Percentiles rank a stretch among this genome's conserved stretches.
phyloP scores from a whole-genome alignment of 1,139 yeast species.

The Taiozyma onychis region DNA sequence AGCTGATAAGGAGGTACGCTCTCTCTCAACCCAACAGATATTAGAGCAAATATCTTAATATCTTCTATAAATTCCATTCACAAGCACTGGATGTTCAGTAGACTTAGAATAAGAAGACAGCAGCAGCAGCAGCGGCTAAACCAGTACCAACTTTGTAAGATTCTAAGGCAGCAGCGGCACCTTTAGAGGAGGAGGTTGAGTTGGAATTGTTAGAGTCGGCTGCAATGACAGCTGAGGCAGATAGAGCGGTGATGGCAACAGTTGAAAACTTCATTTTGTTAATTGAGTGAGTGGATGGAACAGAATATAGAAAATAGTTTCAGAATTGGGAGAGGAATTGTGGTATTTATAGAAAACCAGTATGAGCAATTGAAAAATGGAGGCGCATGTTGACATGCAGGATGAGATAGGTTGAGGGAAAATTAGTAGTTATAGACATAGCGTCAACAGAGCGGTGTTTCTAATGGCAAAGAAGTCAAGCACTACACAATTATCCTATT shows the following conservation, averaged over 20 bases:
- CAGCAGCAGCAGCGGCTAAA: constrained; percentile 17
- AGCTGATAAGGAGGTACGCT: neutral
- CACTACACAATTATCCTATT: no score
- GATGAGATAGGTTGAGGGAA: neutral
- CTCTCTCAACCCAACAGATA: neutral
- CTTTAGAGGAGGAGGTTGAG: constrained; percentile 6
- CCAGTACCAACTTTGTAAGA: constrained; percentile 11
- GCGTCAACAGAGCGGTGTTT: no score
- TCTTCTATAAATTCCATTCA: neutral
- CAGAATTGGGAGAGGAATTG: neutral
- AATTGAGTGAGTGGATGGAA: neutral
- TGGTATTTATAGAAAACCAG: neutral
- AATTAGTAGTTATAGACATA: neutral
- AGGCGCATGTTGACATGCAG: neutral
- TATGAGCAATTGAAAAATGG: neutral
- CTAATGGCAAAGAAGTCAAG: no score
- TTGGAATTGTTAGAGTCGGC: neutral
- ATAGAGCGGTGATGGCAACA: constrained; percentile 8
- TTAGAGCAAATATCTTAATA: neutral
- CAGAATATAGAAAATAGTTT: neutral
- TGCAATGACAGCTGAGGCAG: constrained; percentile 11
- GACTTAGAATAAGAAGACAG: constrained; percentile 12
- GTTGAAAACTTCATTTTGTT: constrained; percentile 11
- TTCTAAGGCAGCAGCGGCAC: constrained; percentile 10
- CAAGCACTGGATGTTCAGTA: neutral